Base-by-base conservation (phyloP, 176 grass and related monocot species). In the Alloteropsis semialata region DNA sequence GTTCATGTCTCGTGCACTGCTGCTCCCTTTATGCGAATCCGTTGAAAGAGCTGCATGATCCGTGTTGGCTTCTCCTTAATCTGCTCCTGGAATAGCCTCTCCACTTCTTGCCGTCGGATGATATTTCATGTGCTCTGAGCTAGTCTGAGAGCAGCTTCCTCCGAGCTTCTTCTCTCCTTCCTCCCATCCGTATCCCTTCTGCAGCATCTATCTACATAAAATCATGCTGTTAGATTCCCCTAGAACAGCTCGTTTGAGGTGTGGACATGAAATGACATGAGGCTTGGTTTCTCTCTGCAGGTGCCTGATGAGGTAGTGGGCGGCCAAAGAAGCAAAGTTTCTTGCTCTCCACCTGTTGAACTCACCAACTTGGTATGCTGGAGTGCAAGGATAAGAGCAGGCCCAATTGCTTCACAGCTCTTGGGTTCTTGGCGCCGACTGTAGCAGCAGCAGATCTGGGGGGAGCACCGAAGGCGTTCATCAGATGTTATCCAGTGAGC, bases 401-500 rank as follows among this genome's bases (percentile, higher is more conserved):
- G 81, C 87, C 91, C 94, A 91, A 84, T 86, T 88, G 89, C 89
- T 85, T 80, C 66, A 81, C 16, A 90, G 86, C 91, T 93, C 66
- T 97, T 91, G 94, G 94, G 91, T 89, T 91, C 77, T 82, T 74
- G 61, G 69, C 86, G 84, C 65, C 78, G 8, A 67, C 63, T 60
- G 85, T 87, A 89, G 74, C 79, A 82, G 70, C 32, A 78, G 79
- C 69, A 77, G 75, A 90, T 74, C 81, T 84, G 75, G 87, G 69
- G 84, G 62, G 74, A 70, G 79, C 41, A 73, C 87, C 33, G 89
- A 91, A 93, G 81, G 78, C 62, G 76, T 91, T 89, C 85, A 80
- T 88, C 89, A 94, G 91, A 99, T 99, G 96, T 93, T 96, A 93
- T 92, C 96, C 85, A 87, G 78, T 90, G 85, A 92, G 77, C 45